Evolutionary conservation across 176 grass and related monocot genomes (phyloP).

Genomic region (Musa beccarii): DNA sequence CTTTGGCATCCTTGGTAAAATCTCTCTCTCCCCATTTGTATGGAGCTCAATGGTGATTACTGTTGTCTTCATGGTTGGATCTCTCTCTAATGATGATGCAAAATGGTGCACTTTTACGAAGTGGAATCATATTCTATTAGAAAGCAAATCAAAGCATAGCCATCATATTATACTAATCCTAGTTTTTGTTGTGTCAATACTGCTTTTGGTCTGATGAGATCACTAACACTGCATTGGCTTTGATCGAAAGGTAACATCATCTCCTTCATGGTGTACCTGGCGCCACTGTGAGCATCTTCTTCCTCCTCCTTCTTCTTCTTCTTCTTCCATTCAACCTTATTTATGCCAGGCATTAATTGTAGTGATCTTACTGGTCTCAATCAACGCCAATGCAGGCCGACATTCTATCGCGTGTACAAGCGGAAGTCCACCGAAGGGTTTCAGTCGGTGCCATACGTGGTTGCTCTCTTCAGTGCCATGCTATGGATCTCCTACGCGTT

Average conservation of each 20-base stretch:
- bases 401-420: conserved; percentile 78
- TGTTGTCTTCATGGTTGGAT: too few species aligned
- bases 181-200: too few species aligned
- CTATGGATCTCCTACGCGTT: conserved; percentile 87
- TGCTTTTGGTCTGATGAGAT: too few species aligned
- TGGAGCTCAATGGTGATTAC: too few species aligned
- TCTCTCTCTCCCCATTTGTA: not conserved
- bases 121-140: too few species aligned
- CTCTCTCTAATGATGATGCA: too few species aligned
- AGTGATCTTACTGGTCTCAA: not conserved
- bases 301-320: too few species aligned
- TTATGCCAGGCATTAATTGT: too few species aligned
- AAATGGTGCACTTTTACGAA: too few species aligned
- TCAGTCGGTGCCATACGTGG: conserved; percentile 75
- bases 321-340: not conserved
- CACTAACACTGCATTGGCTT: too few species aligned
- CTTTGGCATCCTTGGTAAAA: conserved; percentile 87
- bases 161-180: too few species aligned
- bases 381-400: conserved; percentile 37
- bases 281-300: conserved; percentile 48
- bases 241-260: conserved; percentile 62
- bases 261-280: conserved; percentile 74
- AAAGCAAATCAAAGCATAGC: too few species aligned
- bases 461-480: conserved; percentile 81
- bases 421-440: conserved; percentile 88